Percentiles rank a stretch among this genome's conserved stretches.
Evolutionary conservation across 2,329 filamentous ascomycete genomes (phyloP).

Genomic region (Helotiales sp.): DNA sequence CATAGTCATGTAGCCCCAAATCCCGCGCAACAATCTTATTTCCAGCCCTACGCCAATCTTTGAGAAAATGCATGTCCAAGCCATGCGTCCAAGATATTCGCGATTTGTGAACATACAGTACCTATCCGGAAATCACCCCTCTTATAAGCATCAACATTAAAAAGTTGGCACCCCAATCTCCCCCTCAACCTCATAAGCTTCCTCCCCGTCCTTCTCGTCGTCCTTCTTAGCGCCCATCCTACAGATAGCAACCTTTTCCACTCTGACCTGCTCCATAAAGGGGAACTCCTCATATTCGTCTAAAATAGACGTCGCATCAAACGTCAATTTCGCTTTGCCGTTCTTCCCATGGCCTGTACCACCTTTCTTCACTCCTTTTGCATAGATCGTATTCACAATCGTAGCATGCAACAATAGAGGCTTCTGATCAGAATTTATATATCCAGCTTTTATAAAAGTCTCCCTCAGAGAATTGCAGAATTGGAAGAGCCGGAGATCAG

Average conservation of each 20-base stretch:
- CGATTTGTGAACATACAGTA: no score
- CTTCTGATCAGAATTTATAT: conserved; percentile 59
- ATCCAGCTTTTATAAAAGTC: conserved; percentile 53
- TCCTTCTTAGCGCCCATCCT: conserved; percentile 77
- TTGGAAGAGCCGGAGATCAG: conserved; percentile 47
- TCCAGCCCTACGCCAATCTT: background rate
- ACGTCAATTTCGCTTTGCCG: conserved; percentile 32
- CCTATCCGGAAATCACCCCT: no score
- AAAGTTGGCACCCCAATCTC: conserved; percentile 8
- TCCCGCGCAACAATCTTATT: background rate
- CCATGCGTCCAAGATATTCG: background rate
- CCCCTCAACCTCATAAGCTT: conserved; percentile 32
- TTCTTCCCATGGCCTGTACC: conserved; percentile 23
- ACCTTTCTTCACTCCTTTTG: conserved; percentile 40
- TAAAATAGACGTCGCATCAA: conserved; percentile 58
- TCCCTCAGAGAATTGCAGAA: conserved; percentile 59
- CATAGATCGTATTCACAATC: conserved; percentile 82
- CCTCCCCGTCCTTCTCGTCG: conserved; percentile 21
- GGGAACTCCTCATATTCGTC: conserved; percentile 61
- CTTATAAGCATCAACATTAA: background rate
- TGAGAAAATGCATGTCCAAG: background rate
- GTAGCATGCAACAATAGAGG: conserved; percentile 80
- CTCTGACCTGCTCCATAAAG: conserved; percentile 67
- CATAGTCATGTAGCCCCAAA: background rate
- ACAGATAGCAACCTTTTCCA: conserved; percentile 78